These are phyloP conservation scores for Diaporthe eres DNA, from an alignment of 2,329 filamentous ascomycete species.

Conservation along the genomic window DNA sequence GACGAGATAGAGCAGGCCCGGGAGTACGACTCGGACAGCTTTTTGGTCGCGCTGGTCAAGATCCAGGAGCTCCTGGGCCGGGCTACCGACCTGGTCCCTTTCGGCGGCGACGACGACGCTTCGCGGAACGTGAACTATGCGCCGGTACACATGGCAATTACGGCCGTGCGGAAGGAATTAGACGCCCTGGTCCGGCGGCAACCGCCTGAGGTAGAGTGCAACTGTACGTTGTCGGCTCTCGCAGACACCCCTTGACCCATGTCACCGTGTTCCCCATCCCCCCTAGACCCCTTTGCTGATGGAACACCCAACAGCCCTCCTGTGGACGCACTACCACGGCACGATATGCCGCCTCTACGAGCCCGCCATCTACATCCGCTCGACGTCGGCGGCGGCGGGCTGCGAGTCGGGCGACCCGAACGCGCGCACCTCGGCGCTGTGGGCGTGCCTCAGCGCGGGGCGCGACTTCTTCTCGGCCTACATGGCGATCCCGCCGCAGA, in stretches of 20 bases:
- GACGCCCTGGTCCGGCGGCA: conserved; percentile 44
- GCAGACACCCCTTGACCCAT: neutral
- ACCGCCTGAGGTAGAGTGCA: conserved; percentile 43
- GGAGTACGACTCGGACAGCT: conserved; percentile 51
- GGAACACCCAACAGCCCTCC: conserved; percentile 46
- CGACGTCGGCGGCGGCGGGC: conserved; percentile 35
- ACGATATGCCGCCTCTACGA: conserved; percentile 55
- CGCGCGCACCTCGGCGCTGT: conserved; percentile 53
- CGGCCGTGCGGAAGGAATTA: conserved; percentile 51
- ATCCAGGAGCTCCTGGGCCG: conserved; percentile 53
- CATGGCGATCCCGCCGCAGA: conserved; percentile 45
- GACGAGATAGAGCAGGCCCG: conserved; percentile 47
- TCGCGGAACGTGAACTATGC: conserved; percentile 44
- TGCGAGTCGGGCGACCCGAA: conserved; percentile 44
- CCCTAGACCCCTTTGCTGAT: neutral
- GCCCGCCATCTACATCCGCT: conserved; percentile 51
- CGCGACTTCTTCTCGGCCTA: conserved; percentile 49
- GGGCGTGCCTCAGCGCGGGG: conserved; percentile 53
- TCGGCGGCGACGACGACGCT: conserved; percentile 42
- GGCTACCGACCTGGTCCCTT: conserved; percentile 47
- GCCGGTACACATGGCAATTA: conserved; percentile 52
- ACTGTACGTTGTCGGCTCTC: conserved; percentile 42
- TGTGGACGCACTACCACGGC: conserved; percentile 53
- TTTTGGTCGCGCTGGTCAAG: conserved; percentile 51
- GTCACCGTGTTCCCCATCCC: no score